A percentile compares a stretch with the other conserved stretches of the same genome.
These are phyloP conservation scores for Emergomyces pasteurianus DNA, from an alignment of 2,329 filamentous ascomycete genomes.

Conservation along the genomic window DNA sequence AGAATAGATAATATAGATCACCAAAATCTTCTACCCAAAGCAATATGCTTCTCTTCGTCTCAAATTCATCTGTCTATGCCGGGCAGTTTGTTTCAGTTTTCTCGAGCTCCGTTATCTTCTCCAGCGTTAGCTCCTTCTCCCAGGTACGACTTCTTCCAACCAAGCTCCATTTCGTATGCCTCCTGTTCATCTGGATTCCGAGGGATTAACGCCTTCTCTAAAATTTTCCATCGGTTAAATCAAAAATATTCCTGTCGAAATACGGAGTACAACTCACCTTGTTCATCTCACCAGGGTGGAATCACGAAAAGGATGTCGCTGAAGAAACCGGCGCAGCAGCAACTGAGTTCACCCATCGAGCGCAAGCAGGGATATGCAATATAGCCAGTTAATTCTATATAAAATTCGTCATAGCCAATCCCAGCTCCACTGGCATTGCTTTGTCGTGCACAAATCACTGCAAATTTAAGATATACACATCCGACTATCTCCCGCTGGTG, in stretches of 20 bases:
- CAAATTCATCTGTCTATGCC: too few species aligned
- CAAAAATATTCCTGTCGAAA: background rate
- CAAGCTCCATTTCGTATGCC: background rate
- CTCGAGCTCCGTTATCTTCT: too few species aligned
- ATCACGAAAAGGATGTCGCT: background rate
- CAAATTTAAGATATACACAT: background rate
- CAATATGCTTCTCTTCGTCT: too few species aligned
- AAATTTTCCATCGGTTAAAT: background rate
- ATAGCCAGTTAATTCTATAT: background rate
- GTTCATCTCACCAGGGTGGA: background rate
- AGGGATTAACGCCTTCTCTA: background rate
- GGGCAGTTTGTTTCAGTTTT: too few species aligned
- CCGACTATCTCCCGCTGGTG: background rate
- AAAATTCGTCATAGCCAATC: background rate
- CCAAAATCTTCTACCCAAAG: background rate
- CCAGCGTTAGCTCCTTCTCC: too few species aligned
- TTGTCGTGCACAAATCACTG: background rate
- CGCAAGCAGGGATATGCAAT: too few species aligned
- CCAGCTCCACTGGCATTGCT: background rate
- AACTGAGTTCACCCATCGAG: too few species aligned
- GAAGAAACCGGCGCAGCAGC: background rate
- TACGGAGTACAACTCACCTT: background rate
- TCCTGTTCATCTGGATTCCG: background rate
- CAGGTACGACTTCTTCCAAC: background rate
- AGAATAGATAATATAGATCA: background rate